Evolutionary conservation across 352 stramenopile species (phyloP).

Genomic region (Globisporangium irregulare): DNA sequence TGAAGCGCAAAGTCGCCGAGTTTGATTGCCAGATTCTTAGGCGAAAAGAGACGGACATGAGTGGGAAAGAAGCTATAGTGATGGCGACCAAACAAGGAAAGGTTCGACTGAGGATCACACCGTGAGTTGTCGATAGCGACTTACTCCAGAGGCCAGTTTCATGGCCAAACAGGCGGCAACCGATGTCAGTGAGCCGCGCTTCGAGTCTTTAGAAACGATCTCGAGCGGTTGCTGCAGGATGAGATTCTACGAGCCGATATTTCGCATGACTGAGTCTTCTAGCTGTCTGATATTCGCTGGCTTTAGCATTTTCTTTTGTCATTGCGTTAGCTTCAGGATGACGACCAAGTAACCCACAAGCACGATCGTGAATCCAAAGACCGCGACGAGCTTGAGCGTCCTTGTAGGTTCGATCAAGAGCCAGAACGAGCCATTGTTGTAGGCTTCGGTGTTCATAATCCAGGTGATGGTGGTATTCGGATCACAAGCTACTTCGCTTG

Average conservation of each 20-base stretch:
- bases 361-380: not conserved
- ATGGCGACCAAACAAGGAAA: too few species aligned
- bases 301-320: not conserved
- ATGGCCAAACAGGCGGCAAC: too few species aligned
- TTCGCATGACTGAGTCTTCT: too few species aligned
- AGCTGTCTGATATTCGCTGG: too few species aligned
- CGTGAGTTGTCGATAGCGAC: too few species aligned
- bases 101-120: too few species aligned
- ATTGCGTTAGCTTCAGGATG: not conserved
- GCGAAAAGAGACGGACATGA: not conserved
- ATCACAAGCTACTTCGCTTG: too few species aligned
- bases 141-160: too few species aligned
- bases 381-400: not conserved
- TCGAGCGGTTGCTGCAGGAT: too few species aligned
- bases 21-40: not conserved
- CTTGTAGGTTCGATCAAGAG: conserved; percentile 7
- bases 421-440: conserved; percentile 24
- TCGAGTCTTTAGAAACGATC: too few species aligned
- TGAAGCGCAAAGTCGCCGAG: not conserved
- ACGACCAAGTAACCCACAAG: not conserved
- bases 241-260: too few species aligned
- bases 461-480: not conserved
- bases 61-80: not conserved
- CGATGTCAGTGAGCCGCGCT: too few species aligned
- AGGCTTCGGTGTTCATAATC: conserved; percentile 15